These are phyloP conservation scores for Dioszegia hungarica DNA, from an alignment of 768 basidiomycete species.

Conservation along the genomic window DNA sequence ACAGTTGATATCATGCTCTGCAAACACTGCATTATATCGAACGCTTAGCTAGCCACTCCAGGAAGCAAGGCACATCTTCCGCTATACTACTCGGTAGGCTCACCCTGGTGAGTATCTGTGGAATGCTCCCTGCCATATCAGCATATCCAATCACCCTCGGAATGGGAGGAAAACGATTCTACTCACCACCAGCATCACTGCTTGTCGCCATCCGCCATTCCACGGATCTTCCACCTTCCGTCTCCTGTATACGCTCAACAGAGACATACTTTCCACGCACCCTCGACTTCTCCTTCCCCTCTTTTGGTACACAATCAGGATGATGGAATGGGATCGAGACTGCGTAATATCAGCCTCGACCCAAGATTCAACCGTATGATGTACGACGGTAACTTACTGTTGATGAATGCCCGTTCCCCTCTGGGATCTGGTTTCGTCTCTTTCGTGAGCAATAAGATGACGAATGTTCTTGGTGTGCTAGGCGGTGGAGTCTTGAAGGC, in stretches of 20 bases:
- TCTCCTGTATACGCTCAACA: constrained; percentile 42
- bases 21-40: not conserved
- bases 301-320: constrained; percentile 32
- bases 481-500: constrained; percentile 37
- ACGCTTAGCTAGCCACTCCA: constrained; percentile 37
- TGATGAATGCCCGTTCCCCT: constrained; percentile 35
- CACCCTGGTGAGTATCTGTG: constrained; percentile 41
- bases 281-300: constrained; percentile 28
- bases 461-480: constrained; percentile 38
- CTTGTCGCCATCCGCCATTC: constrained; percentile 48
- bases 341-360: not conserved
- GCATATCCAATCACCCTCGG: not conserved
- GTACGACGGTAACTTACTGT: constrained; percentile 15
- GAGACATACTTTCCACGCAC: constrained; percentile 44
- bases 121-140: constrained; percentile 34
- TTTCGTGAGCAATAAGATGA: constrained; percentile 33
- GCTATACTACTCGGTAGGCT: constrained; percentile 42
- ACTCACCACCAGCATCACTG: constrained; percentile 46
- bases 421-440: constrained; percentile 19
- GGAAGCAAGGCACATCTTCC: constrained; percentile 47
- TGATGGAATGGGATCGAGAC: constrained; percentile 46
- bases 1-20: no score
- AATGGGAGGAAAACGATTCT: not conserved
- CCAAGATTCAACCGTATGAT: not conserved
- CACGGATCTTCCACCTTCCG: constrained; percentile 26